A percentile compares a stretch with the other conserved stretches of the same genome.
These are phyloP conservation scores for Plasmodium billcollinsi DNA, from an alignment of 169 alveolate genomes.

Conservation along the genomic window DNA sequence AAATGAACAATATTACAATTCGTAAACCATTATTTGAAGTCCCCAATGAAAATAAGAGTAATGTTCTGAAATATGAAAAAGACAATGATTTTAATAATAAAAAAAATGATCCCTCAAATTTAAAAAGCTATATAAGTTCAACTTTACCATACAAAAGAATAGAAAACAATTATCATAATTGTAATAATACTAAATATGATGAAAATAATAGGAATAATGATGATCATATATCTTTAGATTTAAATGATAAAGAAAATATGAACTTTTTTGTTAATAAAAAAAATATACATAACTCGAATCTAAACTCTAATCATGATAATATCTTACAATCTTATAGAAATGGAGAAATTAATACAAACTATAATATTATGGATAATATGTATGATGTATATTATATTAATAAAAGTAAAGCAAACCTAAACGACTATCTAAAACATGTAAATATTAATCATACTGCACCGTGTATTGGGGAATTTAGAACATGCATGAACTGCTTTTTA, in stretches of 20 bases:
- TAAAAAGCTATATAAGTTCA: constrained; percentile 31
- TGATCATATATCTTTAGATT: constrained; percentile 12
- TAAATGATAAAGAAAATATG: constrained; percentile 74
- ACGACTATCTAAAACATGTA: constrained; percentile 56
- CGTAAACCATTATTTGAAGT: constrained; percentile 63
- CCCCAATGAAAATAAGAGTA: constrained; percentile 53
- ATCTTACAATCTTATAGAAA: constrained; percentile 28
- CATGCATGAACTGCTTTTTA: constrained; percentile 75
- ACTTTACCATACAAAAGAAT: constrained; percentile 28
- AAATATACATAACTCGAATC: background rate
- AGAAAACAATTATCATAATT: too few relatives aligned
- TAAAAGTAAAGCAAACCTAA: constrained; percentile 26
- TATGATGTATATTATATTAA: constrained; percentile 50
- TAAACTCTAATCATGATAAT: constrained; percentile 29
- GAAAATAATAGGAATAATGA: constrained; percentile 6
- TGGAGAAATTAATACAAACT: constrained; percentile 62
- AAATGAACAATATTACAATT: constrained; percentile 52
- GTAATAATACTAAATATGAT: background rate
- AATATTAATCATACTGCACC: constrained; percentile 76
- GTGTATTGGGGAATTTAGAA: constrained; percentile 72
- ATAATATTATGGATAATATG: constrained; percentile 68
- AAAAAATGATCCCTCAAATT: constrained; percentile 40
- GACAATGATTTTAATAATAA: constrained; percentile 21
- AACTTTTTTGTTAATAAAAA: constrained; percentile 61
- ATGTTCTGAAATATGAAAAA: constrained; percentile 57